Base-by-base conservation (phyloP, 257 asterid genomes). In the Fraxinus anomala region DNA sequence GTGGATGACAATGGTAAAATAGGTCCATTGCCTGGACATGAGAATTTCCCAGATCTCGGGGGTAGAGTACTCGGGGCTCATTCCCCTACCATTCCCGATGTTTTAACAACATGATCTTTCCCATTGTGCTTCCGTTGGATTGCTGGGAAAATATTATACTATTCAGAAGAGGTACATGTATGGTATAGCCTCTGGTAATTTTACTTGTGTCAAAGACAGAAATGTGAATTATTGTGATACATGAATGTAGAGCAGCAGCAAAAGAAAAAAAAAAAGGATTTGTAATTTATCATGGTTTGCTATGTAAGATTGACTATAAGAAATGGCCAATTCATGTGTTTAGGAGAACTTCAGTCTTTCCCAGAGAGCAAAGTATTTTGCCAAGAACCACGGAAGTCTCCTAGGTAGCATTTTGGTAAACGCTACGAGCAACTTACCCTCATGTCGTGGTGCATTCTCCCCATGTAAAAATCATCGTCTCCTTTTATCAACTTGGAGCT, bases 41-140 rank as follows among this genome's bases (percentile, higher is more conserved):
- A 94, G 66, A 85, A 79, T 77, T 92, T 94, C 86, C 98, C 97
- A 0, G 98, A 94, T 74, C 66, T 90, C 6, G 98, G 98, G 28
- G 98, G 97, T 80, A 88, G 85, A 85, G 86, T 94, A 49, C 85
- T 91, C 40, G 98, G 98, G 68, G 69, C 92, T 82, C 89, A 77
- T 80, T 79, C 90, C 73, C 81, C 93, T 6, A 10, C 92, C 77
- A 71, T 94, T 76, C 97, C 98, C 6, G 98, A 92, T 77, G 66
- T 91, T 68, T 73, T 94, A 74, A 92, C 97, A 1, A 94, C 98
- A 0, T 92, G 83, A 89, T 70, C 10, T 71, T 24, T 0, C 10
- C 44, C 26, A 26, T 72, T 26, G 54, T 74, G 76, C 59, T 31
- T 36, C 39, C 26, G 23, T 72, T 26, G n/a, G 14, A 9, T 63